Percentiles rank a stretch among this genome's conserved stretches.
Conservation (phyloP, 495 filamentous ascomycete species). For the Penicillium fimorum region DNA sequence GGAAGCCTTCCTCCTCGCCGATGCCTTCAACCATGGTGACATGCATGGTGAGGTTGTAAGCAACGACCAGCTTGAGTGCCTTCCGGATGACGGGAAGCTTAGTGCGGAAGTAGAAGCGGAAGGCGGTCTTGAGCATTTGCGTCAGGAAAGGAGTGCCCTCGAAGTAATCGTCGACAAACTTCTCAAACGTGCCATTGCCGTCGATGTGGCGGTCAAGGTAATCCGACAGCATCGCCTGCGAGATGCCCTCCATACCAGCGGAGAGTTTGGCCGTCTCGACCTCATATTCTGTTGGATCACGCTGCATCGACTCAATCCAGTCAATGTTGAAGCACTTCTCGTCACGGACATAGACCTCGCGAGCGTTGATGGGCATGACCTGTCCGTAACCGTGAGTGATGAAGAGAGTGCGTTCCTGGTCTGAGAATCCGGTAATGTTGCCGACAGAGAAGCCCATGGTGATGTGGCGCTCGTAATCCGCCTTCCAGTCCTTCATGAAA, state of each 20-base stretch:
- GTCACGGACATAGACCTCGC: conserved; percentile 85
- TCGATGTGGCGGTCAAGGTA: conserved; percentile 93
- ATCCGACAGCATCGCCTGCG: conserved; percentile 70
- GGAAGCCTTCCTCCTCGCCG: conserved; percentile 71
- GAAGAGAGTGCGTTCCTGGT: conserved; percentile 73
- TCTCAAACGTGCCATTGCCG: conserved; percentile 70
- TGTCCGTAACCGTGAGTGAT: conserved; percentile 90
- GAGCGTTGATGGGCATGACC: conserved; percentile 80
- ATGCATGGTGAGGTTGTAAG: conserved; percentile 89
- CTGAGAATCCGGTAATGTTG: conserved; percentile 90
- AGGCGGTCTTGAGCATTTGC: conserved; percentile 89
- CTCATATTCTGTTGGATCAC: conserved; percentile 72
- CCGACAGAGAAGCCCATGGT: conserved; percentile 81
- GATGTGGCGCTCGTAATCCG: conserved; percentile 87
- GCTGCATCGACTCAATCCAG: conserved; percentile 78
- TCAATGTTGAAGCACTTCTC: conserved; percentile 89
- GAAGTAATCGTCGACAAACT: conserved; percentile 91
- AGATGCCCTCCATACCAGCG: conserved; percentile 80
- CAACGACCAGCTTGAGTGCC: conserved; percentile 84
- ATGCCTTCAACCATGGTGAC: conserved; percentile 88
- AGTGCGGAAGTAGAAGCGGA: conserved; percentile 82
- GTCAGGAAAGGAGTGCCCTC: conserved; percentile 91
- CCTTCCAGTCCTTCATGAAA: conserved; percentile 98
- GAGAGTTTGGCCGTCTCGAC: conserved; percentile 81
- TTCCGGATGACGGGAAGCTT: conserved; percentile 83